A percentile compares a stretch with the other conserved stretches of the same genome.
Conservation (phyloP, 306 rosid genomes). For the Astragalus membranaceus region DNA sequence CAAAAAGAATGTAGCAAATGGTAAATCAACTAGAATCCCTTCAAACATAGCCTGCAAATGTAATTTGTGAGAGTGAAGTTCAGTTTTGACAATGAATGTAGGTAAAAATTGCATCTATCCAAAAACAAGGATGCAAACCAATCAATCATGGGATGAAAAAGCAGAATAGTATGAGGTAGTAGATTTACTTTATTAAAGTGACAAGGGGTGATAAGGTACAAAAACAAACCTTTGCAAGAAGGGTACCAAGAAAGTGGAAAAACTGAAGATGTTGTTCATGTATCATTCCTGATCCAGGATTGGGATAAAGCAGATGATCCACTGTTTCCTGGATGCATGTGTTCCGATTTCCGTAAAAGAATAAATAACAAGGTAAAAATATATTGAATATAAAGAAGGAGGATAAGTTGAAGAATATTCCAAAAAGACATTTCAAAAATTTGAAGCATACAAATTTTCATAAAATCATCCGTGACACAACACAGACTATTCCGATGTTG, state of each 20-base stretch:
- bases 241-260: conserved; percentile 92
- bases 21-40: conserved; percentile 96
- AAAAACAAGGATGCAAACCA: neutral
- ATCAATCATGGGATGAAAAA: neutral
- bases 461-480: neutral
- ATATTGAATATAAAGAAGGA: neutral
- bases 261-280: conserved; percentile 98
- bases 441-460: conserved; percentile 10
- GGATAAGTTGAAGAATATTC: neutral
- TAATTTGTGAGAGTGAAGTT: neutral
- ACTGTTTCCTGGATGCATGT: conserved; percentile 67
- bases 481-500: neutral
- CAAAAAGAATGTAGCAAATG: conserved; percentile 93
- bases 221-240: conserved; percentile 81
- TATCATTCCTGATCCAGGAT: conserved; percentile 98
- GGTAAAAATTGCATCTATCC: neutral
- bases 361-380: conserved; percentile 19
- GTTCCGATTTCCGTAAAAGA: conserved; percentile 25
- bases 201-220: neutral
- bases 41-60: conserved; percentile 88
- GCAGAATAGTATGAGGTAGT: neutral
- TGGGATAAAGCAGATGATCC: conserved; percentile 93
- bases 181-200: neutral
- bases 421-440: neutral
- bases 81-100: neutral